Percentiles rank a stretch among this genome's conserved stretches.
Conservation (phyloP, 192 early-diverging fungal species). For the Backusella mclennaniae region DNA sequence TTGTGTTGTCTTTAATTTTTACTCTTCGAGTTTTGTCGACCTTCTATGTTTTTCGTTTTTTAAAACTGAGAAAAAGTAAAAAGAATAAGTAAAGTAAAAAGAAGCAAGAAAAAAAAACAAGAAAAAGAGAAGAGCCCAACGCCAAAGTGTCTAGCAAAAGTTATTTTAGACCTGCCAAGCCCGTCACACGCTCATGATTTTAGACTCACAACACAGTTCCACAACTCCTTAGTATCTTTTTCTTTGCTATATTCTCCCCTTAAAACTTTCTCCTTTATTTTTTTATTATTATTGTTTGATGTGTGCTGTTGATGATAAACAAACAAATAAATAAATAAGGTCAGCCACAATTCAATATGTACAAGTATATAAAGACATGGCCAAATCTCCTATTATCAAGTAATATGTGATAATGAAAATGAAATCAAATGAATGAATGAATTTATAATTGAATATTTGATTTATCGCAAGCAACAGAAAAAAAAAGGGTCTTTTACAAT, state of each 20-base stretch:
- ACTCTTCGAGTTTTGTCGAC: background rate
- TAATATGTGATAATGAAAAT: background rate
- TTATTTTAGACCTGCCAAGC: slow-evolving; percentile 4
- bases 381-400: background rate
- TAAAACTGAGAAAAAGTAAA: background rate
- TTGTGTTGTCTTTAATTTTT: background rate
- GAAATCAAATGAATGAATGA: background rate
- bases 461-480: background rate
- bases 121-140: background rate
- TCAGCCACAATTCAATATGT: background rate
- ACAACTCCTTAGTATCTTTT: slow-evolving; percentile 10
- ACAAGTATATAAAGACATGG: background rate
- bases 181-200: slow-evolving; percentile 11
- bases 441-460: background rate
- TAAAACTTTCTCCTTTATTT: background rate
- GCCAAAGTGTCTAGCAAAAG: background rate
- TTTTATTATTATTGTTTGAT: background rate
- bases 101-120: background rate
- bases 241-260: background rate
- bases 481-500: background rate
- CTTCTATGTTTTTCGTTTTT: background rate
- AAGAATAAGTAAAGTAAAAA: background rate
- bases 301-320: background rate
- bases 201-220: background rate
- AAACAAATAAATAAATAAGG: background rate